These are phyloP conservation scores for Exophiala xenobiotica DNA, from an alignment of 2,329 filamentous ascomycete species.

Conservation along the genomic window DNA sequence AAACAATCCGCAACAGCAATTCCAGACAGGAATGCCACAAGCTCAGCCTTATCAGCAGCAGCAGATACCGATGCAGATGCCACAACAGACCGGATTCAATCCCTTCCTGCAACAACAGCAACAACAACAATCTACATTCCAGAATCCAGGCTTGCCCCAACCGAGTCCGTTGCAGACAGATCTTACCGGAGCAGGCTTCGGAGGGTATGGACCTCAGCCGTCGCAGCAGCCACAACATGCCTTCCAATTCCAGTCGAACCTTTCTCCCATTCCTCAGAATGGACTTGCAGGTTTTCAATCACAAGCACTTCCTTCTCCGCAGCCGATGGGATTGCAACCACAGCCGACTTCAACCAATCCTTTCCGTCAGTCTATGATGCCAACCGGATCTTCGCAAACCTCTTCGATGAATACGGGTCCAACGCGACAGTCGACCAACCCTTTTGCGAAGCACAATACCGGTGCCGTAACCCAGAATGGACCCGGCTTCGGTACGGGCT, in stretches of 20 bases:
- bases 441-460: conserved; percentile 68
- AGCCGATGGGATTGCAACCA: conserved; percentile 38
- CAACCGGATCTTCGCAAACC: conserved; percentile 42
- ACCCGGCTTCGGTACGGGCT: background rate
- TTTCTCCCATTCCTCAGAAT: conserved; percentile 51
- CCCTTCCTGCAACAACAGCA: conserved; percentile 30
- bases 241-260: conserved; percentile 44
- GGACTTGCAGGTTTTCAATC: conserved; percentile 48
- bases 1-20: conserved; percentile 40
- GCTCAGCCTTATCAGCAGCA: conserved; percentile 25
- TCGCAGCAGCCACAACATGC: conserved; percentile 45
- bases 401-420: conserved; percentile 45
- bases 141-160: conserved; percentile 29
- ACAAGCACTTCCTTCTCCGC: conserved; percentile 40
- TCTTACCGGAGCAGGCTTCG: conserved; percentile 77
- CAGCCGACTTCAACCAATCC: conserved; percentile 76
- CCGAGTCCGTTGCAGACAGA: conserved; percentile 44
- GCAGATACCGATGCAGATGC: conserved; percentile 28
- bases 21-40: conserved; percentile 18
- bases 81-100: conserved; percentile 34
- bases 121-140: conserved; percentile 29
- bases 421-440: conserved; percentile 73
- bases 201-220: conserved; percentile 72
- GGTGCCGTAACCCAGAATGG: conserved; percentile 15
- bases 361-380: conserved; percentile 88